Base-by-base conservation (phyloP, 495 filamentous ascomycete species). In the Saxophila tyrrhenica region DNA sequence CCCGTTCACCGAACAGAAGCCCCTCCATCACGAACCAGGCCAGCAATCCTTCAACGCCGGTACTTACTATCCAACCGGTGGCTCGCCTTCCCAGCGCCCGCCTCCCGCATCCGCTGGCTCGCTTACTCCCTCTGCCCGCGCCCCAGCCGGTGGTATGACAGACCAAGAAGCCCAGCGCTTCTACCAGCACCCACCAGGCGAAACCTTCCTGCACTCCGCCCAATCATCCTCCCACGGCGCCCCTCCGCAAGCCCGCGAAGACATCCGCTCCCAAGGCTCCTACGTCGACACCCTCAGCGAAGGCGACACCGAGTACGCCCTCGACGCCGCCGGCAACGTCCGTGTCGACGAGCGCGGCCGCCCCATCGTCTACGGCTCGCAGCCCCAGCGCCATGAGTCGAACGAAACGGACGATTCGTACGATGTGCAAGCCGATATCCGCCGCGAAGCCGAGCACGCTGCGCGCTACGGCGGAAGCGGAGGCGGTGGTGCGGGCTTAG, bases 261-360 rank as follows among this genome's bases (percentile, higher is more conserved):
- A 54, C 63, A 1, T 72, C 67, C 52, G 55, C 67, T 67, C 69
- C 10, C 78, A 82, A 48, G 70, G 72, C 9, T 71, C 67, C 48
- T 80, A 80, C 62, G 72, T 73, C 57, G 77, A 72, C 39, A 74
- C 78, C 47, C 65, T 73, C 3, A 55, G 46, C 32, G 66, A 71
- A 54, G 75, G 72, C 58, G 78, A 81, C 77, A 78, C 53, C 23
- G 80, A 82, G 10, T 80, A 77, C 62, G 71, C 65, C 24, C 61
- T 71, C 52, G 69, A 77, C 55, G 61, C 64, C n/a, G 64, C 68
- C 20, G 72, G 70, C 25, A 71, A 73, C 54, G 72, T 78, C 54
- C 68, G 71, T 22, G 74, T 69, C 25, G 77, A 77, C 60, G 61
- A 67, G 8, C 65, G 68, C 17, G 71, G 73, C 3, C 67, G 61